Evolutionary conservation across 2,329 filamentous ascomycete species (phyloP).

Genomic region (Hymenoscyphus scutula): DNA sequence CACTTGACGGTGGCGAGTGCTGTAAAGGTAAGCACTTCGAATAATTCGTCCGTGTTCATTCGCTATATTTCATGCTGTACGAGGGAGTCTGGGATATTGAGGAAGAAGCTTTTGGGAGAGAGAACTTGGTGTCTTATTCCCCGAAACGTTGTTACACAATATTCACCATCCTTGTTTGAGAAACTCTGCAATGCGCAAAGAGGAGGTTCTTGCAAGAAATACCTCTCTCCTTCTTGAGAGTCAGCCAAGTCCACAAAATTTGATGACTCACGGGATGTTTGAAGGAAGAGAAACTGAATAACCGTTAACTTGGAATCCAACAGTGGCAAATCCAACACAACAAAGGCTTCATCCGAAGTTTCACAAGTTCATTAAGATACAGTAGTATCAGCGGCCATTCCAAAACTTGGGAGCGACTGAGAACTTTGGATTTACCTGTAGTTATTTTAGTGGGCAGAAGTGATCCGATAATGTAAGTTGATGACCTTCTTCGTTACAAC

Average conservation of each 20-base stretch:
- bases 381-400: conserved; percentile 54
- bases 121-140: no score
- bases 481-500: conserved; percentile 45
- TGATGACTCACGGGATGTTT: no score
- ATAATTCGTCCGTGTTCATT: no score
- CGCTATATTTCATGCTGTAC: not conserved
- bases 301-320: not conserved
- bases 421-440: conserved; percentile 48
- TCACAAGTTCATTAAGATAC: conserved; percentile 56
- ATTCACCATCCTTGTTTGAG: no score
- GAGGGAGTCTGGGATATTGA: not conserved
- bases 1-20: conserved; percentile 25
- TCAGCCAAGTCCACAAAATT: no score
- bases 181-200: no score
- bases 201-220: no score
- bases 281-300: not conserved
- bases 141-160: no score
- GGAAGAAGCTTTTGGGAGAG: not conserved
- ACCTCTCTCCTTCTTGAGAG: no score
- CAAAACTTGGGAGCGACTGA: conserved; percentile 49
- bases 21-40: conserved; percentile 39
- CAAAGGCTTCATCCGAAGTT: conserved; percentile 56
- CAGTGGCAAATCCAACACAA: conserved; percentile 56
- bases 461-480: conserved; percentile 46
- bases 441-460: conserved; percentile 48